Base-by-base conservation (phyloP, 805 yeast species). In the Pichia nakasei region DNA sequence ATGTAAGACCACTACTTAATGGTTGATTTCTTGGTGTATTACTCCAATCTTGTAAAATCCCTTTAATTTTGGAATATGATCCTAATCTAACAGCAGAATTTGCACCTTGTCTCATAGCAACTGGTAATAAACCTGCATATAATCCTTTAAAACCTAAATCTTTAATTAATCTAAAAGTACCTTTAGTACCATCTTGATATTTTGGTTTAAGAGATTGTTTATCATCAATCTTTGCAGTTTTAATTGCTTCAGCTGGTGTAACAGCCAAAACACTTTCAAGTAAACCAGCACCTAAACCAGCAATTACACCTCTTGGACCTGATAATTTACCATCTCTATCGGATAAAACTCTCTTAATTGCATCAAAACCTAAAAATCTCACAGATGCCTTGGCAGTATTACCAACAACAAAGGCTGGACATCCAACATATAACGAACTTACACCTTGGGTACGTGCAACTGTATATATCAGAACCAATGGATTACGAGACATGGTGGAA, bases 221-320 rank as follows among this genome's bases (percentile, higher is more conserved):
- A 61, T 91, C 98, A 66, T 91, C 98, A 53, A 91, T 93, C 65
- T 89, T 72, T 0, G 94, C 96, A 0, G 97, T 91, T 60, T 91
- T 91, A 64, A 91, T 86, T 31, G 96, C 95, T 64, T 91, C 98
- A 44, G 89, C 88, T 2, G 98, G 98, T 0, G 98, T 91, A 39
- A 93, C 95, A 0, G 97, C 97, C 37, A 89, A 71, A 22, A 88
- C 82, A 45, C 95, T 82, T 61, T 91, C 98, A 48, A 91, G 64
- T 37, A 89, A 74, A 32, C 98, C 98, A 3, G 98, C 98, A 39
- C 97, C 97, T 37, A 93, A 69, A n/a, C 98, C 98, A 1, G 98
- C 98, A 27, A 91, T 47, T 6, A 89, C 94, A 52, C 97, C 97
- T 56, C 95, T 66, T 8, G 93, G 81, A 4, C 95, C 95, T 31